A percentile compares a stretch with the other conserved stretches of the same genome.
Evolutionary conservation across 352 stramenopile species (phyloP).

Genomic region (Phytophthora hybrid): DNA sequence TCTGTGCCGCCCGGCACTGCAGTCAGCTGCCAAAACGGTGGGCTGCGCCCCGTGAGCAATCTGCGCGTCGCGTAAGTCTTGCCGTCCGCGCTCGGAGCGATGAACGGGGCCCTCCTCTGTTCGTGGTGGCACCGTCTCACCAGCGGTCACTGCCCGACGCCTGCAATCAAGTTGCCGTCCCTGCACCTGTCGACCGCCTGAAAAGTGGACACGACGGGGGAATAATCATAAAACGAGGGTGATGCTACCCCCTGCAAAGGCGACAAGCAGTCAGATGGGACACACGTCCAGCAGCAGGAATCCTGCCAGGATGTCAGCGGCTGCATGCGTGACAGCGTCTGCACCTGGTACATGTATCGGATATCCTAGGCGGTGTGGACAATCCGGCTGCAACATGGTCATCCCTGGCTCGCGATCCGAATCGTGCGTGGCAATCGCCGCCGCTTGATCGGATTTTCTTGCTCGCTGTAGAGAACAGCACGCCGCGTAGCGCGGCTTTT

Average conservation of each 20-base stretch:
- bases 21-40: slow-evolving; percentile 11
- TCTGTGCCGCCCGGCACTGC: not conserved
- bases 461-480: not conserved
- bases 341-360: not conserved
- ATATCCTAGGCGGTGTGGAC: slow-evolving; percentile 16
- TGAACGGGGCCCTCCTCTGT: slow-evolving; percentile 15
- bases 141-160: not conserved
- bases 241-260: slow-evolving; percentile 22
- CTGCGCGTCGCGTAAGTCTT: slow-evolving; percentile 16
- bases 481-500: slow-evolving; percentile 4
- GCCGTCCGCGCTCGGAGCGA: slow-evolving; percentile 21
- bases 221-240: slow-evolving; percentile 18
- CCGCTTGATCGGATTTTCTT: not conserved
- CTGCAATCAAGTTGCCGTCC: slow-evolving; percentile 28
- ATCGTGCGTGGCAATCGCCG: not conserved
- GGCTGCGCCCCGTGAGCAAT: not conserved
- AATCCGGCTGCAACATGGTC: slow-evolving; percentile 6
- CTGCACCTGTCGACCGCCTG: slow-evolving; percentile 11
- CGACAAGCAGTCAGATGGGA: slow-evolving; percentile 9
- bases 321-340: slow-evolving; percentile 1
- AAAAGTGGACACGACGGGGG: slow-evolving; percentile 42
- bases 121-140: slow-evolving; percentile 18
- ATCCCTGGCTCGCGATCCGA: not conserved
- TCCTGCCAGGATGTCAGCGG: slow-evolving; percentile 3
- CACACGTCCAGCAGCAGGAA: not conserved